Conservation (phyloP, 2,329 filamentous ascomycete genomes). For the Dryadomyces quercus-mongolicae region DNA sequence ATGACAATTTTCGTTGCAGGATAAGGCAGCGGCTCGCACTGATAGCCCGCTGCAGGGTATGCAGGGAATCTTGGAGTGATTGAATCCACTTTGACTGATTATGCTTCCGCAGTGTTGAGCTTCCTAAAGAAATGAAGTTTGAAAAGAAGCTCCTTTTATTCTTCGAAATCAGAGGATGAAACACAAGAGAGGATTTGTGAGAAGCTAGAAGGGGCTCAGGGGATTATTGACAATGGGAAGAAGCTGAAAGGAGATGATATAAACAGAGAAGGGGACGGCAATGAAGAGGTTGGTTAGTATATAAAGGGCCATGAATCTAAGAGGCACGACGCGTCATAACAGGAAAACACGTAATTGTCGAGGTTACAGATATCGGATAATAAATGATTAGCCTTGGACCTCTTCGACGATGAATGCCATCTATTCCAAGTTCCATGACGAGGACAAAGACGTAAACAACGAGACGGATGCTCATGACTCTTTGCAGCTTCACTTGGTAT, state of each 20-base stretch:
- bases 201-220: too few relatives aligned
- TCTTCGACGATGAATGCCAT: background rate
- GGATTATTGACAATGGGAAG: too few relatives aligned
- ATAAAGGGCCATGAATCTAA: background rate
- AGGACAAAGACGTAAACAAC: background rate
- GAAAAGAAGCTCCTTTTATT: too few relatives aligned
- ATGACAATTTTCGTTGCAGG: constrained; percentile 34
- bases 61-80: background rate
- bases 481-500: too few relatives aligned
- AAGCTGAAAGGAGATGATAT: too few relatives aligned
- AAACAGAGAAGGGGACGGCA: too few relatives aligned
- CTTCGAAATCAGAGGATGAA: too few relatives aligned
- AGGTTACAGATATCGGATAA: background rate
- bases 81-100: constrained; percentile 4
- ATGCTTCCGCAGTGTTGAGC: background rate
- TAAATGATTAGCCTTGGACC: too few relatives aligned
- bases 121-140: too few relatives aligned
- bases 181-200: too few relatives aligned
- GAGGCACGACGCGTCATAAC: background rate
- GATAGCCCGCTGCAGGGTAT: background rate
- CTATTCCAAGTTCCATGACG: background rate
- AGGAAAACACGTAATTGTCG: background rate
- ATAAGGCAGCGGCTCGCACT: constrained; percentile 20
- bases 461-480: background rate
- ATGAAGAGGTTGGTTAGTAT: background rate